These are phyloP conservation scores for Cryphonectria parasitica DNA, from an alignment of 2,329 filamentous ascomycete species.

Conservation along the genomic window DNA sequence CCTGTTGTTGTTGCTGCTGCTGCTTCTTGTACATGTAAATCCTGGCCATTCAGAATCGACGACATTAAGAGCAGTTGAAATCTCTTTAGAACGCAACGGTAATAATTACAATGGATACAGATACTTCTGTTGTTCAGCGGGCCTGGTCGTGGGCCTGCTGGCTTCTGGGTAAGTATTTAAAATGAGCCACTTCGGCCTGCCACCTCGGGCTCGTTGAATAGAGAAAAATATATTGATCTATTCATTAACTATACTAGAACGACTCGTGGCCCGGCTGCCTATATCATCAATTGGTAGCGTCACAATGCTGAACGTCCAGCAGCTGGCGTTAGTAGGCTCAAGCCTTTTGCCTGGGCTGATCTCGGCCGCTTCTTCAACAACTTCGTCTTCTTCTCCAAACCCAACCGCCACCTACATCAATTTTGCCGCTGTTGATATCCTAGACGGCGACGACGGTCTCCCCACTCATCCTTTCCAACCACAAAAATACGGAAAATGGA, in stretches of 20 bases:
- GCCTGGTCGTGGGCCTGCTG: not conserved
- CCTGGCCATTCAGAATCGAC: too few relatives aligned
- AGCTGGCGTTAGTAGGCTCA: not conserved
- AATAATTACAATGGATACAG: not conserved
- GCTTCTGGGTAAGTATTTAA: not conserved
- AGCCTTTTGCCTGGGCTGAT: not conserved
- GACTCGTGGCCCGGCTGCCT: too few relatives aligned
- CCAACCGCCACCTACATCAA: not conserved
- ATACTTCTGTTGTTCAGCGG: not conserved
- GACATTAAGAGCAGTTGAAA: not conserved
- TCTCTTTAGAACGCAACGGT: not conserved
- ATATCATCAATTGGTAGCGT: too few relatives aligned
- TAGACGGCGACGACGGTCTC: constrained; percentile 1
- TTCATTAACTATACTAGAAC: not conserved
- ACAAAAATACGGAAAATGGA: not conserved
- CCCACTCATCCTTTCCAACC: not conserved
- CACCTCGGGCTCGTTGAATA: not conserved
- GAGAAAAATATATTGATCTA: not conserved
- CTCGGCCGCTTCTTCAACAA: not conserved
- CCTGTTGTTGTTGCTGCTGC: not conserved
- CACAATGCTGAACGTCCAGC: not conserved
- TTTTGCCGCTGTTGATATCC: not conserved
- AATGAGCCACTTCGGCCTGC: not conserved
- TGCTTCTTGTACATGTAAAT: too few relatives aligned
- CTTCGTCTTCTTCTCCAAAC: not conserved